Percentiles rank a stretch among this genome's conserved stretches.
These are phyloP conservation scores for Peziza echinospora DNA, from an alignment of 495 filamentous ascomycete genomes.

Conservation along the genomic window DNA sequence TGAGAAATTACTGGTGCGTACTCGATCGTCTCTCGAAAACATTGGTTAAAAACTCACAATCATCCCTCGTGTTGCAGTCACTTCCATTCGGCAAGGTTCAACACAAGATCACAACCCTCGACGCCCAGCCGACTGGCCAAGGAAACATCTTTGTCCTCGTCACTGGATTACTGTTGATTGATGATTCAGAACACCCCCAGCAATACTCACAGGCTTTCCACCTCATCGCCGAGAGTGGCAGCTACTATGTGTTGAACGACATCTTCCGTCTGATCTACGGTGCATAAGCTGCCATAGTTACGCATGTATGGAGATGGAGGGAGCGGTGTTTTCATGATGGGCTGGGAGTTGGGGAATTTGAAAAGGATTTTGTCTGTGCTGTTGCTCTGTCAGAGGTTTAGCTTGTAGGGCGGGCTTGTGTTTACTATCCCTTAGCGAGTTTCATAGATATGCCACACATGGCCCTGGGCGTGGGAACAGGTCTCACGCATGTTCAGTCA, in stretches of 20 bases:
- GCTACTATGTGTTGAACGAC: slow-evolving; percentile 78
- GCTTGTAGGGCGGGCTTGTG: too few species aligned
- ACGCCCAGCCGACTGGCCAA: slow-evolving; percentile 49
- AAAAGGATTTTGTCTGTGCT: too few species aligned
- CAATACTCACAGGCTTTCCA: slow-evolving; percentile 74
- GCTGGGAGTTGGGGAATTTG: too few species aligned
- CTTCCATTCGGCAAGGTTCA: slow-evolving; percentile 62
- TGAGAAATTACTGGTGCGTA: slow-evolving; percentile 50
- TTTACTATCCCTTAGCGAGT: too few species aligned
- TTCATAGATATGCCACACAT: too few species aligned
- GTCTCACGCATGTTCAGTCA: too few species aligned
- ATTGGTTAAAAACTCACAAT: neutral
- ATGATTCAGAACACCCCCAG: slow-evolving; percentile 60
- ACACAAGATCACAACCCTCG: slow-evolving; percentile 45
- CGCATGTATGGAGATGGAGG: too few species aligned
- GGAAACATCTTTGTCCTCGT: slow-evolving; percentile 63
- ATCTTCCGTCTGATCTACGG: slow-evolving; percentile 66
- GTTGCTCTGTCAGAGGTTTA: too few species aligned
- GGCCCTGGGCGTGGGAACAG: too few species aligned
- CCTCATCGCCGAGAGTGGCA: slow-evolving; percentile 47
- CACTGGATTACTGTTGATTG: slow-evolving; percentile 64
- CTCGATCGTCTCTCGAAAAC: neutral
- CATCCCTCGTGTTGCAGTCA: slow-evolving; percentile 30
- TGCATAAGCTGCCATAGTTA: slow-evolving; percentile 1
- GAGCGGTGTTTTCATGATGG: too few species aligned